A percentile compares a stretch with the other conserved stretches of the same genome.
Evolutionary conservation across 2,329 filamentous ascomycete genomes (phyloP).

Genomic region (Penicillium hesseltinei): DNA sequence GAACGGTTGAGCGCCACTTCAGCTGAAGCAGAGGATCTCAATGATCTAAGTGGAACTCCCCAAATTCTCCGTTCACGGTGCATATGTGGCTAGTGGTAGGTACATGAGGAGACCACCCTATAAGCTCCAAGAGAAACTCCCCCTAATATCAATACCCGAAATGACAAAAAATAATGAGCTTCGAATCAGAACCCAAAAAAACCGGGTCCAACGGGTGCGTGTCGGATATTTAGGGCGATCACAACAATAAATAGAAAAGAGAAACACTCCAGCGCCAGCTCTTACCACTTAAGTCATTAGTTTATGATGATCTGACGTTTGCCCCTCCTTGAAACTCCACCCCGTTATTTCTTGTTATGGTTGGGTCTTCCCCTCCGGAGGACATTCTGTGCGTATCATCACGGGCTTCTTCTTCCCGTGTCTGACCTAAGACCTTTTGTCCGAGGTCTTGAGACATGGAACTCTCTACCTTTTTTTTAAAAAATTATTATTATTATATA

Average conservation of each 20-base stretch:
- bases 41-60: constrained; percentile 11
- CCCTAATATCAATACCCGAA: not conserved
- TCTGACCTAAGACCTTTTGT: not conserved
- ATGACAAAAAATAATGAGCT: not conserved
- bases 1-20: constrained; percentile 20
- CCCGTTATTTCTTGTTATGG: not conserved
- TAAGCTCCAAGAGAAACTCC: not conserved
- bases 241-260: constrained; percentile 11
- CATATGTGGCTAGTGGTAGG: not conserved
- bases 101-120: not conserved
- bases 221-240: constrained; percentile 23
- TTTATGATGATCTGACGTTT: constrained; percentile 22
- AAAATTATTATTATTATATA: no score
- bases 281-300: constrained; percentile 22
- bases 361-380: not conserved
- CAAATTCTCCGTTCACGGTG: not conserved
- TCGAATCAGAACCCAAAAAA: not conserved
- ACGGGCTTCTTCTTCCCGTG: not conserved
- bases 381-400: not conserved
- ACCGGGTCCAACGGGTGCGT: constrained; percentile 13
- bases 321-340: constrained; percentile 9
- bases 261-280: constrained; percentile 8
- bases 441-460: not conserved
- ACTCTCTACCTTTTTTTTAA: not conserved
- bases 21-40: constrained; percentile 3